Evolutionary conservation across 2,329 filamentous ascomycete genomes (phyloP), one percentile per base, ranked within the genome.

Genomic region (Microdochium paspali): DNA sequence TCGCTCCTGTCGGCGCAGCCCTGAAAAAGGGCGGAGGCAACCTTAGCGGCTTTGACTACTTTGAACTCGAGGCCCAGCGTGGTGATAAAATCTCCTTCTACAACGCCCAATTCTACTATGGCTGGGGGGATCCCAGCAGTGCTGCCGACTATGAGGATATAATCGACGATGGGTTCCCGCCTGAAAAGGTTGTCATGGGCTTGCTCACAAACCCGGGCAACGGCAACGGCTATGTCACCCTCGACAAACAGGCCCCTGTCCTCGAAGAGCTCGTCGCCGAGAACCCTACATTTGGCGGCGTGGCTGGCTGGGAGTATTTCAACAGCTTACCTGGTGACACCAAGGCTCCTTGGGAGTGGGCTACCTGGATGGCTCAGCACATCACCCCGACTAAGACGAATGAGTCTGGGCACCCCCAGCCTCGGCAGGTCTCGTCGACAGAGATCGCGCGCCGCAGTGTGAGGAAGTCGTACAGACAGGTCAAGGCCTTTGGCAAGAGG

Each of bases 251-350:
- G 31, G 66, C 66, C 1, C 51, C 58, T 7, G 71, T 74, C 0
- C 59, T 79, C 2, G 54, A 58, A 12, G 58, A 66, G 2, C 56
- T 80, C 24, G 58, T 63, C n/a, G 57, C 55, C 2, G 61, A 67
- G 46, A 87, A 87, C 56, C 77, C 78, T 1, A 69, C 69, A 1
- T 93, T 95, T 62, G 90, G 90, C 1, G 90, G 90, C 1, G 82
- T 96, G 6, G 93, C 93, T 82, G 89, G 89, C 2, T 96, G 90
- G 90, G 90, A 96, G 68, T 95, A 93, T 62, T 95, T 91, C 68
- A 94, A 95, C 68, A 80, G 84, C 47, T 63, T 82, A 49, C 85
- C 87, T 0, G 84, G 82, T 1, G 82, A 78, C 23, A 61, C 60
- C 2, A 69, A 70, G 12, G 67, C 73, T 47, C 86, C 87, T 0